These are phyloP conservation scores for Phyllosticta capitalensis DNA, from an alignment of 2,329 filamentous ascomycete species.

Conservation along the genomic window DNA sequence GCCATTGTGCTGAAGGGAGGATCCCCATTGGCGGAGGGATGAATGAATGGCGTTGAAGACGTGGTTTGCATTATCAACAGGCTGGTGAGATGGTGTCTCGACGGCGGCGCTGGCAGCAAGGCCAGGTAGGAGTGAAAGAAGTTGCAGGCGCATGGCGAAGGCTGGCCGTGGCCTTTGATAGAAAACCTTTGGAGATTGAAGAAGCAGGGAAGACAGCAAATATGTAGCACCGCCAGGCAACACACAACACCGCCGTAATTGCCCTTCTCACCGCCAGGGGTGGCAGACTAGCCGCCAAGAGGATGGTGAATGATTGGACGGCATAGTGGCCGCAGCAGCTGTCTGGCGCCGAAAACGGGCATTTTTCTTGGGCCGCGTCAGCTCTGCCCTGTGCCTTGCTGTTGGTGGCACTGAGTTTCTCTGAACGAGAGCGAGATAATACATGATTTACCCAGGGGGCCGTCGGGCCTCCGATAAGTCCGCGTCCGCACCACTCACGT, in stretches of 20 bases:
- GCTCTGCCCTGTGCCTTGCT: neutral
- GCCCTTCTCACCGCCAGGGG: neutral
- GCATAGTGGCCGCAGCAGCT: neutral
- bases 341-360: neutral
- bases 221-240: neutral
- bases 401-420: neutral
- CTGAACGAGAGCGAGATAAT: too few species aligned
- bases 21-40: slow-evolving; percentile 66
- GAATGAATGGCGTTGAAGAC: slow-evolving; percentile 67
- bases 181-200: neutral
- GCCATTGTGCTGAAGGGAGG: slow-evolving; percentile 64
- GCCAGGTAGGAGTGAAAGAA: slow-evolving; percentile 2
- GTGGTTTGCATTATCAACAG: slow-evolving; percentile 44
- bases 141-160: slow-evolving; percentile 4
- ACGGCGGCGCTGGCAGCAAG: neutral
- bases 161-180: neutral
- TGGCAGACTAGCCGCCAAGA: neutral
- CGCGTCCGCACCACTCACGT: too few species aligned
- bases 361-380: neutral
- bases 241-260: neutral
- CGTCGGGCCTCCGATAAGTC: neutral
- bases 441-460: too few species aligned
- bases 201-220: neutral
- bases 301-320: neutral
- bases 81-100: neutral